Evolutionary conservation across 768 basidiomycete genomes (phyloP).

Genomic region (Macrocybe gigantea): DNA sequence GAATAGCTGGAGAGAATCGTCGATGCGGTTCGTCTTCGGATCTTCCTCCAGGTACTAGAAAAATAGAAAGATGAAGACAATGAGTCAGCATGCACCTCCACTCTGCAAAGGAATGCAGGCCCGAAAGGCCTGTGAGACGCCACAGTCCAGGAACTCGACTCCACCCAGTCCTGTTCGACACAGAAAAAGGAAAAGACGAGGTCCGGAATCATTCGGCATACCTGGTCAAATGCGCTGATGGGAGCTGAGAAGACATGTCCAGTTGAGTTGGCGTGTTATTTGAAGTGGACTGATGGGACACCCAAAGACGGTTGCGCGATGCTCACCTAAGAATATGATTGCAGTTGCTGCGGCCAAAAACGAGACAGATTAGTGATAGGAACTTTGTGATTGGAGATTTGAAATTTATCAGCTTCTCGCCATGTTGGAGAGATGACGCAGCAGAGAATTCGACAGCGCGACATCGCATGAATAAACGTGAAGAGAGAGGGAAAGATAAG

Average conservation of each 20-base stretch:
- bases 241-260: slow-evolving; percentile 40
- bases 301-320: neutral
- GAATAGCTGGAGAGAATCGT: slow-evolving; percentile 79
- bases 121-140: too few relatives aligned
- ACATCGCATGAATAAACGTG: neutral
- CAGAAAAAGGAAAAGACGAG: neutral
- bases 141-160: too few relatives aligned
- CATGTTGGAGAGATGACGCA: too few relatives aligned
- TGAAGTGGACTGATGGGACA: neutral
- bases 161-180: neutral
- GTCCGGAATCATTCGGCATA: slow-evolving; percentile 18
- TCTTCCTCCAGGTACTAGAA: slow-evolving; percentile 78
- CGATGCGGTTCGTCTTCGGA: slow-evolving; percentile 68
- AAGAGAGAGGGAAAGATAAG: neutral
- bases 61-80: too few relatives aligned
- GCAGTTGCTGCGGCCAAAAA: slow-evolving; percentile 51
- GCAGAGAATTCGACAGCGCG: neutral
- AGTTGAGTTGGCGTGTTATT: too few relatives aligned
- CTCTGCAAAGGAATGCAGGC: too few relatives aligned
- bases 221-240: slow-evolving; percentile 85
- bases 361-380: neutral
- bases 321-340: slow-evolving; percentile 66
- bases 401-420: too few relatives aligned
- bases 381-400: too few relatives aligned
- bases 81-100: too few relatives aligned